These are phyloP conservation scores for Chaetomiaceae sp. DNA, from an alignment of 2,329 filamentous ascomycete genomes.

Conservation along the genomic window DNA sequence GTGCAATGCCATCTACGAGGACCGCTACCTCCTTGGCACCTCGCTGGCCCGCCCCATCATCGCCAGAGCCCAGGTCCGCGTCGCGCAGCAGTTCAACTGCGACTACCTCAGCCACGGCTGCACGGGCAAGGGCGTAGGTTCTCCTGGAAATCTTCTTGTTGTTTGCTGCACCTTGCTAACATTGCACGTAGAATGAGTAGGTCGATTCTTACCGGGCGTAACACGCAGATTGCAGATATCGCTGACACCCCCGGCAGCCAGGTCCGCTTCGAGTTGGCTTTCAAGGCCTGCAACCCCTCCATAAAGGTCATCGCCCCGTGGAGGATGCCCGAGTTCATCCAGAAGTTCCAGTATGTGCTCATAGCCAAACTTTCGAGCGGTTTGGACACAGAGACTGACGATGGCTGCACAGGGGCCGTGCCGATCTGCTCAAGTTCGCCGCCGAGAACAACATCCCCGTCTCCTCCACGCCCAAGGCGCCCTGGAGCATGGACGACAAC, in stretches of 20 bases:
- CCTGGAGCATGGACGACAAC: slow-evolving; percentile 59
- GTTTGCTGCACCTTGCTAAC: neutral
- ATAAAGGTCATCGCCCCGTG: slow-evolving; percentile 73
- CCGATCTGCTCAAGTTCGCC: slow-evolving; percentile 68
- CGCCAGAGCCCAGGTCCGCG: slow-evolving; percentile 58
- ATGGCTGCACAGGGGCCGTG: slow-evolving; percentile 44
- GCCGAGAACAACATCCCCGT: slow-evolving; percentile 62
- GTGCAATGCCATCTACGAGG: slow-evolving; percentile 66
- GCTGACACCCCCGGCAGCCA: slow-evolving; percentile 46
- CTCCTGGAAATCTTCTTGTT: neutral
- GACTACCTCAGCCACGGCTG: slow-evolving; percentile 47
- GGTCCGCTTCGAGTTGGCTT: slow-evolving; percentile 54
- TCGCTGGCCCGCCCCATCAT: slow-evolving; percentile 64
- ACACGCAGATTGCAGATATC: slow-evolving; percentile 20
- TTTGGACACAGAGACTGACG: slow-evolving; percentile 6
- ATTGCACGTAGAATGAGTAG: slow-evolving; percentile 8
- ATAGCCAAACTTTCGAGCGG: neutral
- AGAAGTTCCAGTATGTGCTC: slow-evolving; percentile 50
- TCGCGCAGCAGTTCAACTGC: slow-evolving; percentile 57
- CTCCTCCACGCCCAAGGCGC: slow-evolving; percentile 60
- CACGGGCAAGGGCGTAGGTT: slow-evolving; percentile 49
- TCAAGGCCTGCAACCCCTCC: slow-evolving; percentile 42
- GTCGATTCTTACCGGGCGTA: neutral
- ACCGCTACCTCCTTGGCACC: slow-evolving; percentile 46
- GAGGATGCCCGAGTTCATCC: slow-evolving; percentile 63